Evolutionary conservation across 2,329 filamentous ascomycete species (phyloP).

Genomic region (Plectosphaerella cucumerina): DNA sequence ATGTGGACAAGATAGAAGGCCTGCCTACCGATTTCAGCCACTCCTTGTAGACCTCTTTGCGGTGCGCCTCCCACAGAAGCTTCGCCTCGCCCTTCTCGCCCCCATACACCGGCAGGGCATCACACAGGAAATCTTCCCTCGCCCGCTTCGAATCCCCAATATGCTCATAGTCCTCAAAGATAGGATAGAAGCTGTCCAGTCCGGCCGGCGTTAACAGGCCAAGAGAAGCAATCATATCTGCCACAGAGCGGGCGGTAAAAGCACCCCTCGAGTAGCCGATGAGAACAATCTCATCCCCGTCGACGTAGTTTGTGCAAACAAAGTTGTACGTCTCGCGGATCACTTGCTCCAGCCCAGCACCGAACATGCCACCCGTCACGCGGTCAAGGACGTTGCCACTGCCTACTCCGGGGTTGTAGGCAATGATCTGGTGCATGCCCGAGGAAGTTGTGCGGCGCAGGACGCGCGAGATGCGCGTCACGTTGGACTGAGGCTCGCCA

Average conservation of each 20-base stretch:
- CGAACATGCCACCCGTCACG: constrained; percentile 18
- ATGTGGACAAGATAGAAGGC: not conserved
- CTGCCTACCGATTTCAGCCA: constrained; percentile 28
- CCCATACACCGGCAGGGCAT: constrained; percentile 17
- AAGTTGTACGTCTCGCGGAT: constrained; percentile 32
- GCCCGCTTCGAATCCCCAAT: constrained; percentile 19
- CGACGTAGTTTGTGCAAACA: constrained; percentile 28
- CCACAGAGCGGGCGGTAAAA: constrained; percentile 30
- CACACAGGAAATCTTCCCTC: constrained; percentile 17
- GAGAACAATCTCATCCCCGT: constrained; percentile 27
- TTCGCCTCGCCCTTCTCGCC: constrained; percentile 21
- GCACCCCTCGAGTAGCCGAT: constrained; percentile 31
- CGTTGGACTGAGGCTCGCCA: constrained; percentile 19
- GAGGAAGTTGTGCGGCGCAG: constrained; percentile 21
- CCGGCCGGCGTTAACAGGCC: constrained; percentile 11
- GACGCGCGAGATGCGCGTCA: constrained; percentile 25
- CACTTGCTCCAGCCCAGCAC: constrained; percentile 18
- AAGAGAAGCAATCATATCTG: constrained; percentile 16
- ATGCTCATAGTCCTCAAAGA: constrained; percentile 13
- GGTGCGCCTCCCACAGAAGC: constrained; percentile 25
- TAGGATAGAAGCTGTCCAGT: constrained; percentile 7
- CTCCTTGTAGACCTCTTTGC: constrained; percentile 28
- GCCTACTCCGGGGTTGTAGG: constrained; percentile 31
- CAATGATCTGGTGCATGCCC: constrained; percentile 28
- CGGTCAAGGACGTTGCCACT: constrained; percentile 15